Evolutionary conservation across 108 stramenopile species (phyloP), one percentile per base, ranked within the genome.

Genomic region (Licmophora abbreviata): DNA sequence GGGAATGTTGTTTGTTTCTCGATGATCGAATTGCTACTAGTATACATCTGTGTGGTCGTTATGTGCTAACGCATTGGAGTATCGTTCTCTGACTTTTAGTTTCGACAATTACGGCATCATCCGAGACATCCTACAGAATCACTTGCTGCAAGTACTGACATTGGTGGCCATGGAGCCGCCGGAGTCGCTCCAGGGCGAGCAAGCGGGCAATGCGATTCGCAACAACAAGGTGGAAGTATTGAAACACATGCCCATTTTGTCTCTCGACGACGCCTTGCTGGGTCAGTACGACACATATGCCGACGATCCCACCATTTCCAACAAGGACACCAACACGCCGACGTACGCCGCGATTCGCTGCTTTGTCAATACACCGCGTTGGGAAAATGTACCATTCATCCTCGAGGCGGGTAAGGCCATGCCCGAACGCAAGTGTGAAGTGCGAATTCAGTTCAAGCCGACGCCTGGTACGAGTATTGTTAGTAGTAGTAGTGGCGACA

Each of bases 351-450:
- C 75, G 0, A 59, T 93, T 18, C 77, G 84, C 36, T 77, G 87
- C 56, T 76, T 58, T 63, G 74, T 99, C 51, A 63, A 97, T 56
- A 97, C 91, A 44, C 83, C 73, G n/a, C 79, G 95, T 25, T 99
- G 98, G 98, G 73, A 77, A 15, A 96, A 96, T 24, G 98, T 99
- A 5, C 96, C 95, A 7, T 95, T 97, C 63, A 81, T 97, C 34
- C 61, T 99, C 50, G 93, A 95, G 64, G 95, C 95, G 2, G 98
- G 98, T 9, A 99, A 99, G 57, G 95, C 94, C 0, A 68, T 99
- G 36, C 69, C 96, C 46, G 93, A 97, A 63, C 73, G 83, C 15
- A 74, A 93, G 53, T 89, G 86, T 10, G 96, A 95, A 58, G 74
- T 95, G 33, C 76, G 91, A 9, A 68, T 97, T 23, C 91, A 88